Evolutionary conservation across 768 basidiomycete genomes (phyloP).

Genomic region (Mycena indigotica): DNA sequence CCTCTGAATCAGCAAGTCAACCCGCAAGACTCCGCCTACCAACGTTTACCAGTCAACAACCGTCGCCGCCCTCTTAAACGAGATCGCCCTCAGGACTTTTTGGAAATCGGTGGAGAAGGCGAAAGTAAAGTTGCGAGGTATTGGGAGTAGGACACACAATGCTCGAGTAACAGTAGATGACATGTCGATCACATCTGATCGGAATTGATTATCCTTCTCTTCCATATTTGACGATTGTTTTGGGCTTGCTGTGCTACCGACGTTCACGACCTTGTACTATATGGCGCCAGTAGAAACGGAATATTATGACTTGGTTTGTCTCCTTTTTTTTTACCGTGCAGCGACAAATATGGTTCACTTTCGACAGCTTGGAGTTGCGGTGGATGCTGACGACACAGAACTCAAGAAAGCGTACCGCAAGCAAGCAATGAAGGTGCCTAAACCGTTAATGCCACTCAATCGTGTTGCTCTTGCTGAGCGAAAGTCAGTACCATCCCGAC

Average conservation of each 20-base stretch:
- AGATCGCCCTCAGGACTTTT: slow-evolving; percentile 81
- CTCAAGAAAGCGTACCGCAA: slow-evolving; percentile 96
- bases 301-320: slow-evolving; percentile 83
- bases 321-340: neutral
- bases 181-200: too few species aligned
- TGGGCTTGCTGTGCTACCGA: neutral
- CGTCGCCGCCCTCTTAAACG: slow-evolving; percentile 76
- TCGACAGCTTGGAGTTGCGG: slow-evolving; percentile 64
- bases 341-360: slow-evolving; percentile 4
- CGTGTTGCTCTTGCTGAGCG: slow-evolving; percentile 2
- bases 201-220: neutral
- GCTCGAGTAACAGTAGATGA: too few species aligned
- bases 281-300: slow-evolving; percentile 92
- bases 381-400: slow-evolving; percentile 75
- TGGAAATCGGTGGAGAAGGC: slow-evolving; percentile 68
- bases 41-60: slow-evolving; percentile 80
- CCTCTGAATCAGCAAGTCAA: slow-evolving; percentile 57
- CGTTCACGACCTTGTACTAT: slow-evolving; percentile 10
- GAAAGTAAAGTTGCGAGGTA: slow-evolving; percentile 71
- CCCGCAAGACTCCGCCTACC: slow-evolving; percentile 80
- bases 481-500: slow-evolving; percentile 83
- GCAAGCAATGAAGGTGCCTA: slow-evolving; percentile 85
- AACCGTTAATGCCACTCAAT: slow-evolving; percentile 1
- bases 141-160: too few species aligned
- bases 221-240: neutral